Percentiles rank a stretch among this genome's conserved stretches.
Evolutionary conservation across 2,329 filamentous ascomycete genomes (phyloP).

Genomic region (Cadophora gregata): DNA sequence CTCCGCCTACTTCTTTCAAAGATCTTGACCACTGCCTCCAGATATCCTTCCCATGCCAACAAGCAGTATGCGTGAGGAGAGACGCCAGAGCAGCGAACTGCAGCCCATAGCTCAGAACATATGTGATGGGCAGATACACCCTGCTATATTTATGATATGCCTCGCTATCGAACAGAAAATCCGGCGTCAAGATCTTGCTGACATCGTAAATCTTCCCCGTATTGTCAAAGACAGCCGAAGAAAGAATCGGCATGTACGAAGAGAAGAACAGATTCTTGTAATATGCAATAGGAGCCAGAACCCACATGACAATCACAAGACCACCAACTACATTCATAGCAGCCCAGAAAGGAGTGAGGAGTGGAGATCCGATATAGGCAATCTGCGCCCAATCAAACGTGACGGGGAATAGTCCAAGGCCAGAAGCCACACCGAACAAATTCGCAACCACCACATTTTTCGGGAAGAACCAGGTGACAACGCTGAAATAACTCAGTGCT

Average conservation of each 20-base stretch:
- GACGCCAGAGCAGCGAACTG: conserved; percentile 85
- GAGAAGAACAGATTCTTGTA: conserved; percentile 82
- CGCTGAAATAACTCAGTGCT: conserved; percentile 86
- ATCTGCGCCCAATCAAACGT: conserved; percentile 95
- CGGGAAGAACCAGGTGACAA: conserved; percentile 87
- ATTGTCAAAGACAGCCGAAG: conserved; percentile 85
- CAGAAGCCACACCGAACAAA: conserved; percentile 84
- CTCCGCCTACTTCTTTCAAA: conserved; percentile 64
- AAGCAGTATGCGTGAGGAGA: conserved; percentile 78
- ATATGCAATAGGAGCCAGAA: conserved; percentile 79
- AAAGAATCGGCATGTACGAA: conserved; percentile 86
- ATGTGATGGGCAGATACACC: conserved; percentile 86
- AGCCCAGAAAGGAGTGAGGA: conserved; percentile 86
- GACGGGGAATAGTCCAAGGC: conserved; percentile 81
- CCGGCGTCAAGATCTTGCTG: conserved; percentile 75
- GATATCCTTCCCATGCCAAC: conserved; percentile 87
- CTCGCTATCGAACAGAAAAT: conserved; percentile 78
- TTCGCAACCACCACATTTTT: conserved; percentile 87
- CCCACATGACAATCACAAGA: conserved; percentile 83
- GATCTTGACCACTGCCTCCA: conserved; percentile 77
- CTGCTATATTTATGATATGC: conserved; percentile 83
- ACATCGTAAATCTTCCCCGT: conserved; percentile 82
- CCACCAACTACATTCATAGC: conserved; percentile 84
- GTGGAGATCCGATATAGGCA: conserved; percentile 80
- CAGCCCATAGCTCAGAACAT: conserved; percentile 83